Conservation (phyloP, 2,329 filamentous ascomycete genomes). For the Verticillium nonalfalfae region DNA sequence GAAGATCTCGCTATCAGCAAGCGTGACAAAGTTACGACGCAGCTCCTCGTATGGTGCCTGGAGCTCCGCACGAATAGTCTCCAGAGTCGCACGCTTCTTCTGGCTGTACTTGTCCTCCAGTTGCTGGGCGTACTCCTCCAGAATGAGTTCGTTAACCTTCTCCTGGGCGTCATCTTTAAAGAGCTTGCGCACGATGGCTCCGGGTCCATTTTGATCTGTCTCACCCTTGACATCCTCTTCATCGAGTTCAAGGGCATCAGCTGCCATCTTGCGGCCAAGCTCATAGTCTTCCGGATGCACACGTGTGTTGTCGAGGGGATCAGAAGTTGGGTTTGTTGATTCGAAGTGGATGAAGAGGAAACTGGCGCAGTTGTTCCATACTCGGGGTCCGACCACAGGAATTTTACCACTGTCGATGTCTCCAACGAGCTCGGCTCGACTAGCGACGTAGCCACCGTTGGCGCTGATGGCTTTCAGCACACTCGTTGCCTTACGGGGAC, state of each 20-base stretch:
- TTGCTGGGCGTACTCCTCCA: constrained; percentile 96
- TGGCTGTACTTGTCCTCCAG: constrained; percentile 89
- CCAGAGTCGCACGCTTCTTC: constrained; percentile 88
- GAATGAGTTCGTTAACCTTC: constrained; percentile 88
- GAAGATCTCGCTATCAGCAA: constrained; percentile 76
- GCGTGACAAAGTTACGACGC: constrained; percentile 66
- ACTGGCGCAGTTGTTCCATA: constrained; percentile 96
- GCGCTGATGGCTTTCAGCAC: constrained; percentile 72
- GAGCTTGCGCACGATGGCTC: constrained; percentile 89
- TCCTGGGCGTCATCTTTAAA: constrained; percentile 91
- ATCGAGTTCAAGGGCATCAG: constrained; percentile 90
- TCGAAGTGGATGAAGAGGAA: constrained; percentile 91
- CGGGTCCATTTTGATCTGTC: constrained; percentile 80
- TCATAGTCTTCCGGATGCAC: constrained; percentile 99
- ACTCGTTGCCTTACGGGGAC: constrained; percentile 83
- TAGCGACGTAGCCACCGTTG: constrained; percentile 80
- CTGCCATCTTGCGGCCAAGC: constrained; percentile 95
- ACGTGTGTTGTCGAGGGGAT: constrained; percentile 93
- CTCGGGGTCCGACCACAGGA: constrained; percentile 77
- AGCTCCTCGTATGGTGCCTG: constrained; percentile 93
- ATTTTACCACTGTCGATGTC: constrained; percentile 73
- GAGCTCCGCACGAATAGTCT: constrained; percentile 91
- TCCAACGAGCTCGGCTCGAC: constrained; percentile 81
- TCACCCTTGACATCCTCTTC: constrained; percentile 97
- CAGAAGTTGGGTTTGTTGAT: constrained; percentile 70